phyloP scores from a whole-genome alignment of 306 rosid species.

The Citrullus colocynthis region DNA sequence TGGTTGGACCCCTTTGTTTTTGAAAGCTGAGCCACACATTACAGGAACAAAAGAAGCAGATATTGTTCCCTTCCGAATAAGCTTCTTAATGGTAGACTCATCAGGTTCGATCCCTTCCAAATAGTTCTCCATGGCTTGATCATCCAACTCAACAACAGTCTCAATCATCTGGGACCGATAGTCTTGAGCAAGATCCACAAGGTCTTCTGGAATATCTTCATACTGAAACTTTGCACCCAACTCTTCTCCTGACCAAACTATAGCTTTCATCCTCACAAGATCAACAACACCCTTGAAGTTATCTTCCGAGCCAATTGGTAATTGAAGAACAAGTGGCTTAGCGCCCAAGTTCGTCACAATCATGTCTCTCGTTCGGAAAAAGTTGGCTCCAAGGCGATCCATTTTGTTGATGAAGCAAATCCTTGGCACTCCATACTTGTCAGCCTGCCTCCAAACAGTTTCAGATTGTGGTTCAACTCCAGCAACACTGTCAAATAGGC shows the following conservation, averaged over 20 bases:
- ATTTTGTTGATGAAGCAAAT: constrained; percentile 92
- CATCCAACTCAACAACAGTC: constrained; percentile 71
- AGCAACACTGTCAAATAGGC: constrained; percentile 95
- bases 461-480: constrained; percentile 98
- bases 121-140: constrained; percentile 71
- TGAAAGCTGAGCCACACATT: constrained; percentile 92
- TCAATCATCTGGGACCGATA: constrained; percentile 65
- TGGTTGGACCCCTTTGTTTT: constrained; percentile 96
- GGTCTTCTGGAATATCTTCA: constrained; percentile 63
- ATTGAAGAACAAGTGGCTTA: constrained; percentile 78
- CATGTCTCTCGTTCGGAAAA: constrained; percentile 92
- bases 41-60: constrained; percentile 66
- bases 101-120: constrained; percentile 89
- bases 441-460: constrained; percentile 99
- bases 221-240: constrained; percentile 77
- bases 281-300: constrained; percentile 70
- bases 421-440: constrained; percentile 87
- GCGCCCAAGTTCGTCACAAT: constrained; percentile 89
- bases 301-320: constrained; percentile 89
- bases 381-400: constrained; percentile 98
- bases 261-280: constrained; percentile 85
- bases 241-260: constrained; percentile 93
- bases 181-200: constrained; percentile 59
- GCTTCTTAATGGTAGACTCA: constrained; percentile 53
- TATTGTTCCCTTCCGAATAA: constrained; percentile 75